Evolutionary conservation across 108 stramenopile genomes (phyloP), one percentile per base, ranked within the genome.

Genomic region (Cyclotella choctawhatcheeana): DNA sequence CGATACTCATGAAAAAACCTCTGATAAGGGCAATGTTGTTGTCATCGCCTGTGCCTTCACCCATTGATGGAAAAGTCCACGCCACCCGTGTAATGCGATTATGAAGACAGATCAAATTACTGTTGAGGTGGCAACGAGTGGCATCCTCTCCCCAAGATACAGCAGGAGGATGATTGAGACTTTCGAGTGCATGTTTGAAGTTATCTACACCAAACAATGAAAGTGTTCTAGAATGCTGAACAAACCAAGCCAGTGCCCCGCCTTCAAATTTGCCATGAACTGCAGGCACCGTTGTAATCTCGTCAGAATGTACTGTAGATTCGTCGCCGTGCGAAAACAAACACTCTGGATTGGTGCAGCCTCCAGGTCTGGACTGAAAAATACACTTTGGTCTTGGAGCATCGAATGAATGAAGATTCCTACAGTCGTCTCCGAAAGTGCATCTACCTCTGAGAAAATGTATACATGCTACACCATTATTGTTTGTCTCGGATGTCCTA

Each of bases 391-490:
- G 77, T 17, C 71, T 8, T 31, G 44, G 30, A 29, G 77, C 77
- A 47, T 50, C 25, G n/a, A 48, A 58, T 8, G 77, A 78, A 48
- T 78, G 77, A 21, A 55, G 20, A 72, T 72, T 78, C 7, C 37
- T 54, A 33, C 77, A 78, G 29, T 58, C 54, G 32, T 71, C 62
- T 32, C 71, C 77, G 58, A 73, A 78, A 14, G 4, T 30, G 26
- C 77, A 78, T n/a, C 44, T 44, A 3, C 77, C 77, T 17, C 26
- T 72, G 1, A 78, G 64, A 35, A 72, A 72, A 58, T 72, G 71
- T n/a, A 78, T 73, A 35, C 77, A 78, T 6, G 64, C 77, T 58
- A 55, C 3, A 22, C 7, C 44, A 75, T 24, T 47, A n/a, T 32
- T 33, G 5, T 43, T 61, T 43, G 47, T 10, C 12, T 73, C 22